A percentile compares a stretch with the other conserved stretches of the same genome.
phyloP scores from a whole-genome alignment of 192 early-diverging fungal genomes.

The Physocladia obscura region DNA sequence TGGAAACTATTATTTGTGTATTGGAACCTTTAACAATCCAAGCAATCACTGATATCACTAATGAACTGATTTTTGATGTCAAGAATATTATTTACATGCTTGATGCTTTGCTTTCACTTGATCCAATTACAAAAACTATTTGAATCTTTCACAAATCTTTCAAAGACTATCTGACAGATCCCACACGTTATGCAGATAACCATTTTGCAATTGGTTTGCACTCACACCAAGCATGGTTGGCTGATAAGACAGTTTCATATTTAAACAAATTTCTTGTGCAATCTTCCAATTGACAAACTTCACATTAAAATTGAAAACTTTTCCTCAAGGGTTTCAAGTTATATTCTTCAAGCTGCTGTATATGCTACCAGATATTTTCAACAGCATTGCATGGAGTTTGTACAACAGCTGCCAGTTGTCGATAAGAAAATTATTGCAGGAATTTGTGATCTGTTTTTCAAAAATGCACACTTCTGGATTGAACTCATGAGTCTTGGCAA shows the following conservation, averaged over 20 bases:
- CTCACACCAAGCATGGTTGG: neutral
- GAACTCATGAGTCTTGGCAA: neutral
- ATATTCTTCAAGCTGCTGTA: neutral
- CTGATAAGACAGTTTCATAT: neutral
- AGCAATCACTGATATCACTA: neutral
- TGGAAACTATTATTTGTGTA: neutral
- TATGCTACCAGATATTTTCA: neutral
- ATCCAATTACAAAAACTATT: neutral
- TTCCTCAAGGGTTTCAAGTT: neutral
- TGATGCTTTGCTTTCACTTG: neutral
- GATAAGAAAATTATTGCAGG: neutral
- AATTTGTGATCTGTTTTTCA: neutral
- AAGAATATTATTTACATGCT: neutral
- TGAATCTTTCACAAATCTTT: conserved; percentile 12
- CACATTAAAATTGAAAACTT: neutral
- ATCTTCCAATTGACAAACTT: neutral
- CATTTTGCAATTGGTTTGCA: neutral
- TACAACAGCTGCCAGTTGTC: neutral
- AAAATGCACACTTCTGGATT: neutral
- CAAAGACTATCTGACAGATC: conserved; percentile 2
- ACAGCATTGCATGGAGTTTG: neutral
- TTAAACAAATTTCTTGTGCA: neutral
- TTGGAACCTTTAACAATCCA: neutral
- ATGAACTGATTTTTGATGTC: neutral
- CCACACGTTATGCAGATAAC: neutral